phyloP scores from a whole-genome alignment of 2,329 filamentous ascomycete genomes.

The Tolypocladium ophioglossoides region DNA sequence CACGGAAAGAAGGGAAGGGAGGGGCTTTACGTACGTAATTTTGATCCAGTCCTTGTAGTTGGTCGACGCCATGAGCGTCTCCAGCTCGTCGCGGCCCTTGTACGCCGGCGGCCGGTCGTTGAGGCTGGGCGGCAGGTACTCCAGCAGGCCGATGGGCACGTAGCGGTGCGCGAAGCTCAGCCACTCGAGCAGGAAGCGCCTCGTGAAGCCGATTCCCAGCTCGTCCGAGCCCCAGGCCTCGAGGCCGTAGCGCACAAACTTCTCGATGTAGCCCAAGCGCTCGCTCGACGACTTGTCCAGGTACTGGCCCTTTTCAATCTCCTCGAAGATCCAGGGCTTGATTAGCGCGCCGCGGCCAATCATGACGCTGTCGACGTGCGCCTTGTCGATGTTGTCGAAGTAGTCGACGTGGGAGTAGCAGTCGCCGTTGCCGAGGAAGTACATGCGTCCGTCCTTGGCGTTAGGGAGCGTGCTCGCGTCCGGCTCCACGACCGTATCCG shows the following conservation, averaged over 20 bases:
- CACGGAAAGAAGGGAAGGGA: neutral
- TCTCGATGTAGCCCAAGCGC: conserved; percentile 75
- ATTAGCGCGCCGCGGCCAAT: conserved; percentile 90
- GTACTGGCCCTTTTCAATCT: conserved; percentile 85
- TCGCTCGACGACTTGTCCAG: conserved; percentile 89
- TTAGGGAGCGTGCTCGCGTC: conserved; percentile 66
- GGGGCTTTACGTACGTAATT: conserved; percentile 60
- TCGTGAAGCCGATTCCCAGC: conserved; percentile 79
- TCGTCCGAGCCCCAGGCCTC: conserved; percentile 96
- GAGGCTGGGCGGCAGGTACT: conserved; percentile 76
- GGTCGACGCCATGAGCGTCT: conserved; percentile 81
- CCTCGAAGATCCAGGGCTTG: conserved; percentile 98
- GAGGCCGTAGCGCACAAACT: conserved; percentile 81
- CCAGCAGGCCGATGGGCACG: conserved; percentile 78
- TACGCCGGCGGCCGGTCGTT: conserved; percentile 85
- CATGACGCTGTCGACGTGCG: conserved; percentile 89
- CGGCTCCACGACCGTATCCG: conserved; percentile 68
- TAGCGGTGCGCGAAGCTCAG: conserved; percentile 90
- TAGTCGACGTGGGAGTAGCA: conserved; percentile 92
- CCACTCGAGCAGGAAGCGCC: conserved; percentile 91
- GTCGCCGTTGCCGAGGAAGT: conserved; percentile 94
- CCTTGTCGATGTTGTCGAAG: conserved; percentile 62
- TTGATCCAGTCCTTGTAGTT: conserved; percentile 99
- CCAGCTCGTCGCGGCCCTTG: conserved; percentile 75
- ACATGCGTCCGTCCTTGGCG: conserved; percentile 57